Conservation (phyloP, 305 asterid genomes). For the Fraxinus ornus region DNA sequence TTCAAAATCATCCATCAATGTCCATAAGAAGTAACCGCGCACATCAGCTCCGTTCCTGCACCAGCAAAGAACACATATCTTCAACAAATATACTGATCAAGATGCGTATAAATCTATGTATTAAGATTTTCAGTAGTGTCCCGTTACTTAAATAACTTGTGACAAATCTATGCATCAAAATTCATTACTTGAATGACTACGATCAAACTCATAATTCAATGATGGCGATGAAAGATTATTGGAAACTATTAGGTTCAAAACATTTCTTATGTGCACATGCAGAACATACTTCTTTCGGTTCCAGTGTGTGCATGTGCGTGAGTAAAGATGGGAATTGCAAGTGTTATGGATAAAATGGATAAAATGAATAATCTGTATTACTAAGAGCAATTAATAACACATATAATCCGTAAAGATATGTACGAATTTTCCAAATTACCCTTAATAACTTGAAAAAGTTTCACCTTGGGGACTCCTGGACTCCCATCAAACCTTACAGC, state of each 20-base stretch:
- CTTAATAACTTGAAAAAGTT: background rate
- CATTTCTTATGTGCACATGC: background rate
- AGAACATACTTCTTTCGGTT: background rate
- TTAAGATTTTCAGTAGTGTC: background rate
- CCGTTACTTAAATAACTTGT: background rate
- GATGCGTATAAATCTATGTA: background rate
- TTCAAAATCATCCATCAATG: conserved; percentile 70
- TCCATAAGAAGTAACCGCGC: conserved; percentile 72
- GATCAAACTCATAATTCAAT: background rate
- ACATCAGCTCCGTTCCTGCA: conserved; percentile 67
- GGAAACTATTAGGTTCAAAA: background rate
- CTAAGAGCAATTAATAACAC: background rate
- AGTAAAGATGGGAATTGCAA: background rate
- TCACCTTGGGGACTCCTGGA: background rate
- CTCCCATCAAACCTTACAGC: background rate
- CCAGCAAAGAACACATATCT: background rate
- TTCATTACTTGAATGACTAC: background rate
- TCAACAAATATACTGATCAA: background rate
- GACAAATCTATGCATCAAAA: background rate
- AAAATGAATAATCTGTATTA: background rate
- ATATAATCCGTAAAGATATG: background rate
- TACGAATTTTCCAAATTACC: background rate
- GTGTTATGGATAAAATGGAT: background rate
- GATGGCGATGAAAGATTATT: background rate
- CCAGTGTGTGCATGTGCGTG: background rate